Conservation (phyloP, 129 eudicot species). For the Chrysanthemum lavandulifolium region DNA sequence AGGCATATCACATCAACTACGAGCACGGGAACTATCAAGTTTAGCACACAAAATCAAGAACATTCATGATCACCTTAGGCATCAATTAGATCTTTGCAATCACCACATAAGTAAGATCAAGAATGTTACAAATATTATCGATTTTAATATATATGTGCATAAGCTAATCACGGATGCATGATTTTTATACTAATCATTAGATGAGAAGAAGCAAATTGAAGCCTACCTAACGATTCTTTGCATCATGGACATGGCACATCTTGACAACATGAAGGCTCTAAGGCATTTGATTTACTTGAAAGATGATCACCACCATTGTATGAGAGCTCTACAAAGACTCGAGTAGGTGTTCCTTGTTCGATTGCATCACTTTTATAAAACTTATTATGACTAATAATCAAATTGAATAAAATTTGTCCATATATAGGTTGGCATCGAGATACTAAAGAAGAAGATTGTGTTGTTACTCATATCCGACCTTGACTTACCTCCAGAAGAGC, state of each 20-base stretch:
- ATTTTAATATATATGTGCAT: not conserved
- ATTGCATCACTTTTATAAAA: not conserved
- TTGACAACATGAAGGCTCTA: constrained; percentile 69
- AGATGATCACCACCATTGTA: constrained; percentile 72
- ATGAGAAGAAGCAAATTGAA: constrained; percentile 60
- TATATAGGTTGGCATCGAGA: constrained; percentile 55
- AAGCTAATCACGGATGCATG: not conserved
- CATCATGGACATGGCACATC: constrained; percentile 59
- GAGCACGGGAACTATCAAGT: constrained; percentile 72
- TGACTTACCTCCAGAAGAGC: constrained; percentile 67
- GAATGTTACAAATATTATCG: not conserved
- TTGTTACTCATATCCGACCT: constrained; percentile 82
- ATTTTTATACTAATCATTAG: constrained; percentile 29
- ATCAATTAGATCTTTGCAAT: constrained; percentile 52
- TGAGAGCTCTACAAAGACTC: constrained; percentile 55
- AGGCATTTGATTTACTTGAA: constrained; percentile 57
- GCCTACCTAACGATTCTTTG: constrained; percentile 52
- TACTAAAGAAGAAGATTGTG: constrained; percentile 64
- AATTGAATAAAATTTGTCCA: not conserved
- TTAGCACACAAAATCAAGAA: constrained; percentile 70
- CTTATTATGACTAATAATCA: not conserved
- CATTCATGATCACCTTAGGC: constrained; percentile 51
- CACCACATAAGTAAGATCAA: constrained; percentile 56
- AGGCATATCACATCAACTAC: constrained; percentile 62
- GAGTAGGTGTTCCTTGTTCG: constrained; percentile 39